Evolutionary conservation across 306 rosid genomes (phyloP).

Genomic region (Acmispon strigosus): DNA sequence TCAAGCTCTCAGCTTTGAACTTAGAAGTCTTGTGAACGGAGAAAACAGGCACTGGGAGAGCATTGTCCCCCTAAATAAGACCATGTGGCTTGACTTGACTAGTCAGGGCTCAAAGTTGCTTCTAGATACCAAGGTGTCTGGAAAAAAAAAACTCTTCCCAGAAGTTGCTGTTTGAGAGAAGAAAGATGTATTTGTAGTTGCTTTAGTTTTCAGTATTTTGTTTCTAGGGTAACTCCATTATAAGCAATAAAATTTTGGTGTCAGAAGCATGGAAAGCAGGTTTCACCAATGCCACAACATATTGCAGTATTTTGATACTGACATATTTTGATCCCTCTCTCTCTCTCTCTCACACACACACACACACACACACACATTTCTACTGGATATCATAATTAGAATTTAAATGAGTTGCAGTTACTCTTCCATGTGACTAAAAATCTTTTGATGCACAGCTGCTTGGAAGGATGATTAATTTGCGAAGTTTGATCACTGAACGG

Average conservation of each 20-base stretch:
- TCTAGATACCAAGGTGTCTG: no score
- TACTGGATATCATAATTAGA: neutral
- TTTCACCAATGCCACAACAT: neutral
- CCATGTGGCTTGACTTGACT: neutral
- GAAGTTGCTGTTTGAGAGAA: neutral
- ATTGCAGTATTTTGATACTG: neutral
- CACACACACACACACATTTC: neutral
- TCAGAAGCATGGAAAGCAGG: conserved; percentile 4
- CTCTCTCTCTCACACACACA: neutral
- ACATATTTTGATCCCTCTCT: neutral
- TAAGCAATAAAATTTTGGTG: neutral
- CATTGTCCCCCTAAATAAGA: neutral
- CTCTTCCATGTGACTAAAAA: neutral
- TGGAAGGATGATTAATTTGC: conserved; percentile 86
- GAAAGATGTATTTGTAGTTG: neutral
- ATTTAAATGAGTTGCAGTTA: neutral
- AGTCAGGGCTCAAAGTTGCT: neutral
- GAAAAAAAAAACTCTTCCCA: neutral
- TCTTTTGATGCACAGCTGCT: conserved; percentile 59
- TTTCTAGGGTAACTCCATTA: neutral
- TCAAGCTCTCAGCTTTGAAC: neutral
- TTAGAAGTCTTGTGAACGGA: neutral
- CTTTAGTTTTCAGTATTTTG: neutral
- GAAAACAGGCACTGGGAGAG: neutral
- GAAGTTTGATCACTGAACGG: conserved; percentile 75